phyloP scores from a whole-genome alignment of 345 rosid species.

The Microcos paniculata region DNA sequence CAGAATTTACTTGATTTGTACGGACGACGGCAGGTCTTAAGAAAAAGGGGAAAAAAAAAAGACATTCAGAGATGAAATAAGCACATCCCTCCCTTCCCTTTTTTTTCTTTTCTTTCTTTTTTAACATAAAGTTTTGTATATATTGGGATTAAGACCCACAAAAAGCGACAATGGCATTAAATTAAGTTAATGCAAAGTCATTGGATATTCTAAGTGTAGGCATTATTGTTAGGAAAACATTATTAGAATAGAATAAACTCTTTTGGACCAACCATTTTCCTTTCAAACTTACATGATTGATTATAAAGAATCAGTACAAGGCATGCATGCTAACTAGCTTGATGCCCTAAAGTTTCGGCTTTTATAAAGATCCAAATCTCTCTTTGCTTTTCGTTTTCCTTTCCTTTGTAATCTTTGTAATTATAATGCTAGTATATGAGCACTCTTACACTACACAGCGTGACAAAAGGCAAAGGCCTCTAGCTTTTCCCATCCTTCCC shows the following conservation, averaged over 20 bases:
- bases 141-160: background rate
- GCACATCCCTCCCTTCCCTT: background rate
- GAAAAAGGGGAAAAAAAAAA: background rate
- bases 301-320: background rate
- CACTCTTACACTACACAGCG: constrained; percentile 6
- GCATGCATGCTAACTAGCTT: constrained; percentile 6
- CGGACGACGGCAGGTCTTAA: background rate
- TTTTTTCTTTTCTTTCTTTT: background rate
- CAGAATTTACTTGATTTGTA: constrained; percentile 1
- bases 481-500: background rate
- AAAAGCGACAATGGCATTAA: background rate
- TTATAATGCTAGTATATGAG: background rate
- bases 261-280: background rate
- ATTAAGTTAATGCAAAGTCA: background rate
- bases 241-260: background rate
- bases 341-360: constrained; percentile 33
- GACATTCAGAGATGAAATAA: background rate
- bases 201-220: background rate
- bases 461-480: constrained; percentile 23
- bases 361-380: constrained; percentile 27
- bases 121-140: no score
- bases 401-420: background rate
- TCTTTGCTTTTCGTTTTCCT: background rate
- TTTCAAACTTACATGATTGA: background rate
- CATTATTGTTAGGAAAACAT: background rate